Conservation (phyloP, 2,329 filamentous ascomycete species). For the Phialocephala sp. region DNA sequence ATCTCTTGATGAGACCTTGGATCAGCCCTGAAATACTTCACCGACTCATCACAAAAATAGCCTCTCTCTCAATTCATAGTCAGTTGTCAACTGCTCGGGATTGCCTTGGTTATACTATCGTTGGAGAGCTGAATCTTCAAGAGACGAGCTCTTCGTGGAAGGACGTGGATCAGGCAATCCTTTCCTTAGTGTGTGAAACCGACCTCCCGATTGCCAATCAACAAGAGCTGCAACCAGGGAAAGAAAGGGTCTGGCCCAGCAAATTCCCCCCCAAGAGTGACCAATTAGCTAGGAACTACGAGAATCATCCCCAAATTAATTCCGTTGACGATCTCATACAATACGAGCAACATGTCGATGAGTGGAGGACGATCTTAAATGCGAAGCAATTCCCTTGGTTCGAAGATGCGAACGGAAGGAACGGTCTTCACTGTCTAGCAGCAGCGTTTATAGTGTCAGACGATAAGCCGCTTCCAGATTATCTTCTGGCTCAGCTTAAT, state of each 20-base stretch:
- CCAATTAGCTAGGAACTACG: slow-evolving; percentile 9
- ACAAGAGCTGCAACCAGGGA: background rate
- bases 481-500: background rate
- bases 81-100: slow-evolving; percentile 12
- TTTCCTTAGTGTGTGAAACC: slow-evolving; percentile 10
- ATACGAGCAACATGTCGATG: slow-evolving; percentile 7
- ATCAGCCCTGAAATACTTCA: background rate
- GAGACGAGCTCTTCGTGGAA: background rate
- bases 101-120: slow-evolving; percentile 9
- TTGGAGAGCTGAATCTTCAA: slow-evolving; percentile 7
- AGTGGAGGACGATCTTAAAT: background rate
- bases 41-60: background rate
- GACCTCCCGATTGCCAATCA: background rate
- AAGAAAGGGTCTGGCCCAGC: background rate
- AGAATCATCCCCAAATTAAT: slow-evolving; percentile 4
- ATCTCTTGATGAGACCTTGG: slow-evolving; percentile 13
- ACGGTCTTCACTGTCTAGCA: slow-evolving; percentile 6
- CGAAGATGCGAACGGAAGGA: background rate
- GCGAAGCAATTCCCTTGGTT: background rate
- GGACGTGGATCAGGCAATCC: slow-evolving; percentile 12
- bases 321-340: background rate
- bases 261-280: background rate
- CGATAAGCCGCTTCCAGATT: background rate
- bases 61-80: slow-evolving; percentile 4
- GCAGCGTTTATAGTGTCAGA: background rate